Base-by-base conservation (phyloP, 495 filamentous ascomycete species). In the Hypoxylon intermedium region DNA sequence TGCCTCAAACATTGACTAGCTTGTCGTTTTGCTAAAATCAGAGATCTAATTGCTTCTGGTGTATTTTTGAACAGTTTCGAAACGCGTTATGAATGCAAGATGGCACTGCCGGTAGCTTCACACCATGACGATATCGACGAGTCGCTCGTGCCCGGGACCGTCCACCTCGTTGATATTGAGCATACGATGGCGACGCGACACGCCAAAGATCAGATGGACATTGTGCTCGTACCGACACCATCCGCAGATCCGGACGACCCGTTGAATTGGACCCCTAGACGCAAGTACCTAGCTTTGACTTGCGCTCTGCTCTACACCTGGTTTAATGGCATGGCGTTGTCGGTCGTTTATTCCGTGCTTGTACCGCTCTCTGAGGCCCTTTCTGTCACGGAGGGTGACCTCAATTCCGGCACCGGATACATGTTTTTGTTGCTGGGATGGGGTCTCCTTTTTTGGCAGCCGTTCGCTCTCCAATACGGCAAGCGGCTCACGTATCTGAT, bases 371-470 rank as follows among this genome's bases (percentile, higher is more conserved):
- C 80, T 2, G 72, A 84, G 47, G 78, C 75, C 21, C 82, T 85
- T 0, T 79, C 80, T 0, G 58, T 89, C 5, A 79, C 82, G 2
- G 70, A 85, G 9, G 60, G 41, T 0, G 67, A 75, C 48, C 65
- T 74, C 44, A 74, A 74, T 31, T 73, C 82, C 46, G 86, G 87
- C 24, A 89, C 84, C 0, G 86, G 86, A 3, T 87, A 84, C 68
- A 78, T 87, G 77, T 86, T 87, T 53, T 65, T 88, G 50, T 64
- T 86, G 28, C 80, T 83, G 9, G 85, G 85, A 3, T 87, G 82
- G 84, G 84, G 84, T 0, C 76, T 85, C 49, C 67, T 89, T 2
- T 84, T 88, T 65, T 89, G 86, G 87, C 86, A 89, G 69, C 85
- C 86, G 0, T 79, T 88, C 40, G 83, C 86, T 0, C 68, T 88